A percentile compares a stretch with the other conserved stretches of the same genome.
phyloP scores from a whole-genome alignment of 1,139 yeast species.

The Candida smagusa region DNA sequence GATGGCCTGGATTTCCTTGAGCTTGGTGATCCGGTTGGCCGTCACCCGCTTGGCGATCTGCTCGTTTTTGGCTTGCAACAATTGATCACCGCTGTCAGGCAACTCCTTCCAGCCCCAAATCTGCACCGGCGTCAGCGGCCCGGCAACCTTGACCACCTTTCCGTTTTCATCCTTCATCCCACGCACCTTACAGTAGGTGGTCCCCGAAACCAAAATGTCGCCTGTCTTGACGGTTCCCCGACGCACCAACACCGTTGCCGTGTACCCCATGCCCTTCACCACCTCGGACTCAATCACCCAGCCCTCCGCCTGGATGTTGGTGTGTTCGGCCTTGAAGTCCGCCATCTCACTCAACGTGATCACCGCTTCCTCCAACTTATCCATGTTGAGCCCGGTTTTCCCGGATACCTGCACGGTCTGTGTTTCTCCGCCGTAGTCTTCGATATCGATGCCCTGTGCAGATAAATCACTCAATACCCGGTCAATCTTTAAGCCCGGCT shows the following conservation, averaged over 20 bases:
- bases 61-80: conserved; percentile 74
- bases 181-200: conserved; percentile 80
- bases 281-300: conserved; percentile 87
- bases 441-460: conserved; percentile 75
- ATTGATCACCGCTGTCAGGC: conserved; percentile 89
- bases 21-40: conserved; percentile 56
- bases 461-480: conserved; percentile 78
- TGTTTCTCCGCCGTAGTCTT: conserved; percentile 93
- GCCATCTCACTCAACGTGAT: conserved; percentile 78
- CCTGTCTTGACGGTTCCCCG: conserved; percentile 78
- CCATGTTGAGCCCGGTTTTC: conserved; percentile 79
- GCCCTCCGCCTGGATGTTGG: conserved; percentile 66
- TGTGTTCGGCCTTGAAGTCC: conserved; percentile 68
- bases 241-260: conserved; percentile 79
- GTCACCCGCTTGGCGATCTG: conserved; percentile 72
- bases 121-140: conserved; percentile 90
- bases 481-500: conserved; percentile 66
- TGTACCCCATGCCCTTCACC: conserved; percentile 79
- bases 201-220: conserved; percentile 74
- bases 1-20: conserved; percentile 57
- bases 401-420: conserved; percentile 90
- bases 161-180: conserved; percentile 79
- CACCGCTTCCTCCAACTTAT: conserved; percentile 84
- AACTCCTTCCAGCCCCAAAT: conserved; percentile 92
- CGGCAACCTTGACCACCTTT: conserved; percentile 59